Evolutionary conservation across 352 stramenopile species (phyloP).

Genomic region (Elongisporangium undulatum): DNA sequence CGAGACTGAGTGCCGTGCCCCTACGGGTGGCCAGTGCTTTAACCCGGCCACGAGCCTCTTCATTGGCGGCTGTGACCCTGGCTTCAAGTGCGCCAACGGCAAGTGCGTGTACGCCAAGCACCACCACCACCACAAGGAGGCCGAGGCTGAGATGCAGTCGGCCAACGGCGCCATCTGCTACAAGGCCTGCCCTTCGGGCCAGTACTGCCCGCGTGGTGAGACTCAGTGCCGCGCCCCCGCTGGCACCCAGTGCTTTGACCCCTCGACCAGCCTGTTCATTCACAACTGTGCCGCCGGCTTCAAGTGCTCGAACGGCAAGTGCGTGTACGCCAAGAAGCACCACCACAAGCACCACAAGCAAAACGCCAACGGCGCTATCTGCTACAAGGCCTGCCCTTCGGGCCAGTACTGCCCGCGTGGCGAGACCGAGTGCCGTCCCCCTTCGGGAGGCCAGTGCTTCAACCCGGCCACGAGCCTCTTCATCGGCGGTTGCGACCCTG

Average conservation of each 20-base stretch:
- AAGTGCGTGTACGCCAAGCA: slow-evolving; percentile 18
- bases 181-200: slow-evolving; percentile 12
- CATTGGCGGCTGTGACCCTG: slow-evolving; percentile 17
- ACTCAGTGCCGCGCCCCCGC: slow-evolving; percentile 15
- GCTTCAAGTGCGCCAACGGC: slow-evolving; percentile 24
- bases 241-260: slow-evolving; percentile 32
- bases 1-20: slow-evolving; percentile 14
- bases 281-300: slow-evolving; percentile 23
- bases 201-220: slow-evolving; percentile 31
- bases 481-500: slow-evolving; percentile 17
- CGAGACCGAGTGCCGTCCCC: slow-evolving; percentile 14
- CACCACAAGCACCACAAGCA: slow-evolving; percentile 9
- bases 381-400: slow-evolving; percentile 11
- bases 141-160: slow-evolving; percentile 8
- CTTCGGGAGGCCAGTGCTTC: slow-evolving; percentile 29
- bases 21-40: slow-evolving; percentile 28
- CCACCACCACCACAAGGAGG: too few relatives aligned
- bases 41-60: slow-evolving; percentile 16
- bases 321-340: too few relatives aligned
- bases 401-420: slow-evolving; percentile 32
- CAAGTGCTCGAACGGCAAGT: slow-evolving; percentile 23
- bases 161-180: slow-evolving; percentile 12
- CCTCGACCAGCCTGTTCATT: slow-evolving; percentile 10
- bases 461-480: slow-evolving; percentile 16
- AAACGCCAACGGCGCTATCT: slow-evolving; percentile 8